A percentile compares a stretch with the other conserved stretches of the same genome.
These are phyloP conservation scores for Yamadazyma sp. DNA, from an alignment of 1,139 yeast species.

Conservation along the genomic window DNA sequence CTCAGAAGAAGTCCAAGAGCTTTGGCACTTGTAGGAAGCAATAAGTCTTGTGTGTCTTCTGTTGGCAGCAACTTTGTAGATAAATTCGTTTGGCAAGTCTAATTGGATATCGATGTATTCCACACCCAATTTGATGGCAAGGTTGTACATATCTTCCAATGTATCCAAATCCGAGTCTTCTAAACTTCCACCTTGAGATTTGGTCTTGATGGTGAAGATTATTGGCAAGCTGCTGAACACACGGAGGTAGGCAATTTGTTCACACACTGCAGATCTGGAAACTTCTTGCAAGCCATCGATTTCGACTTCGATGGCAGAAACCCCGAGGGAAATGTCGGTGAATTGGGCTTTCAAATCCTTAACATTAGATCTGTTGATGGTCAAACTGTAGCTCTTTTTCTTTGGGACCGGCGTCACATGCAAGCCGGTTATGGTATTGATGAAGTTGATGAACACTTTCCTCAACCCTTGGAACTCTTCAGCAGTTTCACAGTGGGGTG, in stretches of 20 bases:
- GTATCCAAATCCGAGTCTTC: conserved; percentile 45
- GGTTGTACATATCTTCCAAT: conserved; percentile 51
- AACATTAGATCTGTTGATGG: conserved; percentile 51
- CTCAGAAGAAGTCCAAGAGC: conserved; percentile 65
- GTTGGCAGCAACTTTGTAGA: conserved; percentile 29
- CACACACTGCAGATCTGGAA: conserved; percentile 58
- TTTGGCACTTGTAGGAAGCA: conserved; percentile 66
- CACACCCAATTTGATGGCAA: conserved; percentile 70
- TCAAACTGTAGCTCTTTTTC: conserved; percentile 67
- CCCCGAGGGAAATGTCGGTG: conserved; percentile 45
- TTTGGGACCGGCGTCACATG: conserved; percentile 44
- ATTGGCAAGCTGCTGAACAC: conserved; percentile 67
- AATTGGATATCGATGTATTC: conserved; percentile 57
- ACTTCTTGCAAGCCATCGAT: conserved; percentile 66
- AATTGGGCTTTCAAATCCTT: conserved; percentile 33
- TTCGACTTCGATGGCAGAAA: conserved; percentile 80
- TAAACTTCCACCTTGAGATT: conserved; percentile 71
- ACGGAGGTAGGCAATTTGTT: conserved; percentile 72
- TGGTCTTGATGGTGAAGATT: conserved; percentile 76
- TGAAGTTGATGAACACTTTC: conserved; percentile 57
- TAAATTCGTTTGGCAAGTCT: conserved; percentile 34
- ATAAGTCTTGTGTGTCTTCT: conserved; percentile 69
- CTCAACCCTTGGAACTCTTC: conserved; percentile 59
- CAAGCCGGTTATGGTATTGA: conserved; percentile 66
- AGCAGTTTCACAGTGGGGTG: conserved; percentile 65